Conservation (phyloP, 2,329 filamentous ascomycete species). For the Gaeumannomyces sp. region DNA sequence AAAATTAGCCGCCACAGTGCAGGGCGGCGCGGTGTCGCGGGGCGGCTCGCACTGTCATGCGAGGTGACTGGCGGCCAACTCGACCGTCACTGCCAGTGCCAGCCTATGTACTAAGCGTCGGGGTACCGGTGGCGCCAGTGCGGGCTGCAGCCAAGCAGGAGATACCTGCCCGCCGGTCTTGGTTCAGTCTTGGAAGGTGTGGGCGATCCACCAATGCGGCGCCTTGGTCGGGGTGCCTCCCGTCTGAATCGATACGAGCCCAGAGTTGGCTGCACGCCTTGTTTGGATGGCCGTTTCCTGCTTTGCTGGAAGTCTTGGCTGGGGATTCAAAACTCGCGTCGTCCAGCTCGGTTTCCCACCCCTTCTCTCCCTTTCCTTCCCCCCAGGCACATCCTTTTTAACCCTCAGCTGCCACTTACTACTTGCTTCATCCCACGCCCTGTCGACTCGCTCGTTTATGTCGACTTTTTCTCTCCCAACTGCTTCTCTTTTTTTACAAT, state of each 20-base stretch:
- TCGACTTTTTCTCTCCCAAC: slow-evolving; percentile 4
- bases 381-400: neutral
- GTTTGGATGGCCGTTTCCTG: neutral
- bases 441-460: slow-evolving; percentile 10
- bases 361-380: slow-evolving; percentile 7
- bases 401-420: neutral
- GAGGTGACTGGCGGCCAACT: neutral
- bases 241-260: neutral
- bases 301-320: slow-evolving; percentile 2
- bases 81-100: no score
- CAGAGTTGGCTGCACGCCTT: neutral
- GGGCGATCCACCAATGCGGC: neutral
- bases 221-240: neutral
- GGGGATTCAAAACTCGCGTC: slow-evolving; percentile 13
- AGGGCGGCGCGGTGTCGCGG: neutral
- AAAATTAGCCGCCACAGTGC: neutral
- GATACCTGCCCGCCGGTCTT: neutral
- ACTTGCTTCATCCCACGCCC: slow-evolving; percentile 1
- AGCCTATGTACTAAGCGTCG: no score
- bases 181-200: neutral
- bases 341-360: slow-evolving; percentile 11
- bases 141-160: neutral
- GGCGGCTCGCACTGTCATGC: neutral
- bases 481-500: neutral
- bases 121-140: neutral